Evolutionary conservation across 2,329 filamentous ascomycete genomes (phyloP), one percentile per base, ranked within the genome.

Genomic region (Ceratocystis huliohia): DNA sequence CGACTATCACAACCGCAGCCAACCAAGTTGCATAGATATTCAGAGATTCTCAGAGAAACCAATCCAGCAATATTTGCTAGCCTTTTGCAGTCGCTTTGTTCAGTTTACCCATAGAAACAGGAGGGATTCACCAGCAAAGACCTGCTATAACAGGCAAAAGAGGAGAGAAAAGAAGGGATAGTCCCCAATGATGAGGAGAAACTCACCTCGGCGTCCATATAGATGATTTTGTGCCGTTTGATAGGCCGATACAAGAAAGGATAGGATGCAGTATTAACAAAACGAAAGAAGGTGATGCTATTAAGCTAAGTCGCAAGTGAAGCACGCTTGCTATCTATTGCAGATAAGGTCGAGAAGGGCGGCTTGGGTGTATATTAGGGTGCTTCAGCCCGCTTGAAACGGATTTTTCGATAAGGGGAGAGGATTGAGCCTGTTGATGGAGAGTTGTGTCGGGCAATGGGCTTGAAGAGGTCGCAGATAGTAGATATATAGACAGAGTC

Each of bases 201-300:
- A 65, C 66, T 68, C 61, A 68, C 66, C 66, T 68, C 66, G 28
- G 64, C 64, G 59, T 68, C 66, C 66, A 68, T 68, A 20, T 66
- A 64, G 57, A 68, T 63, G 50, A 64, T 65, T n/a, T 17, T 59
- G 37, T 61, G 64, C 64, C 53, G 50, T 65, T 20, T 30, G 53
- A 59, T 20, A 25, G 56, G 56, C 56, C 28, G 13, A 4, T 41
- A 41, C 37, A 59, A 28, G 5, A n/a, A 37, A 37, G 28, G 13
- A 37, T 22, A 61, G 20, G 15, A 25, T 15, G 33, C 17, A 37
- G 41, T 44, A 48, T 61, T 28, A 15, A 65, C 30, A 37, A 64
- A 37, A 20, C 20, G 17, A 22, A 33, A 10, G 44, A 48, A 15
- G 17, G 53, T 44, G 10, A 17, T 30, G 56, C 56, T 30, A 30